These are phyloP conservation scores for Rhynchosporium graminicola DNA, from an alignment of 2,329 filamentous ascomycete species.

Conservation along the genomic window DNA sequence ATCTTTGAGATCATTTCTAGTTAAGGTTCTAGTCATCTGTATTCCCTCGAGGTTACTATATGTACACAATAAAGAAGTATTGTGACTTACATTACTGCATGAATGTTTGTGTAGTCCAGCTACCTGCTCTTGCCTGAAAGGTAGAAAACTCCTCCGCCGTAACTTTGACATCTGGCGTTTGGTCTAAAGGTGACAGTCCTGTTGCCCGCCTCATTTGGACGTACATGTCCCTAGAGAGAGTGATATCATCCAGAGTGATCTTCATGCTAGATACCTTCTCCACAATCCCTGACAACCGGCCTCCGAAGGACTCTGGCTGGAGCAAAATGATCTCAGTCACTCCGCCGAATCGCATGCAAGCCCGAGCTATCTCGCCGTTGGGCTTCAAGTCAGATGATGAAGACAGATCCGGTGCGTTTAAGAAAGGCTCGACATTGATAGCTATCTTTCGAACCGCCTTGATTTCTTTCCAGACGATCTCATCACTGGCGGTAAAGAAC, in stretches of 20 bases:
- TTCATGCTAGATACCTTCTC: background rate
- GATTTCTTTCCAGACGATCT: background rate
- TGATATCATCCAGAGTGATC: background rate
- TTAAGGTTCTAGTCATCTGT: too few relatives aligned
- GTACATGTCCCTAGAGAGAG: too few relatives aligned
- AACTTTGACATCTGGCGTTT: too few relatives aligned
- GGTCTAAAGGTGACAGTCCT: too few relatives aligned
- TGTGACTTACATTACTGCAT: too few relatives aligned
- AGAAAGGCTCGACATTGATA: background rate
- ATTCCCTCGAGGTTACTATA: too few relatives aligned
- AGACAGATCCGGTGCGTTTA: background rate
- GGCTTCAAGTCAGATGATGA: background rate
- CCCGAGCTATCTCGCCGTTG: background rate
- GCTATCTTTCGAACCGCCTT: background rate
- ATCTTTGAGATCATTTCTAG: too few relatives aligned
- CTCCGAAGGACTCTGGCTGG: background rate
- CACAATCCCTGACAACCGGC: background rate
- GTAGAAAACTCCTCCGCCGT: too few relatives aligned
- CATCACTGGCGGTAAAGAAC: background rate
- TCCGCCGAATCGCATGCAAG: background rate
- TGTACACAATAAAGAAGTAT: too few relatives aligned
- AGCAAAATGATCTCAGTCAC: background rate
- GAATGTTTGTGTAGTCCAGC: too few relatives aligned
- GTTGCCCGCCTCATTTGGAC: too few relatives aligned
- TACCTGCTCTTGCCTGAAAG: too few relatives aligned